Conservation (phyloP, 352 stramenopile genomes). For the Phytophthora hybrid region DNA sequence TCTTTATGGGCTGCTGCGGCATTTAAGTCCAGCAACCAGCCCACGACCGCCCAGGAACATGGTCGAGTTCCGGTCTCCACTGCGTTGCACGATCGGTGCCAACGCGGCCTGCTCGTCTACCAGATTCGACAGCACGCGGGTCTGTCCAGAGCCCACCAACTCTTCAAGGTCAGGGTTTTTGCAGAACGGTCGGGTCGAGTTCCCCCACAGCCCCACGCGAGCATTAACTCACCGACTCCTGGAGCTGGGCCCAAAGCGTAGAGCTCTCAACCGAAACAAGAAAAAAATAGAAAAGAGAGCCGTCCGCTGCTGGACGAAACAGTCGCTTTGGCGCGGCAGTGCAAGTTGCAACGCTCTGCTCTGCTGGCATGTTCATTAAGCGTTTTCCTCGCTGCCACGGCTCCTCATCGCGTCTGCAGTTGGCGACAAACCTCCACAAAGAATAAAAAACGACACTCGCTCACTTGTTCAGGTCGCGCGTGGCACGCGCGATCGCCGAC, state of each 20-base stretch:
- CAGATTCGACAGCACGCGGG: background rate
- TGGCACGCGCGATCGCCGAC: constrained; percentile 10
- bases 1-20: constrained; percentile 5
- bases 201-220: background rate
- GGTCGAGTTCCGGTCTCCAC: background rate
- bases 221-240: constrained; percentile 15
- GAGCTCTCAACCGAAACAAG: constrained; percentile 3
- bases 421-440: background rate
- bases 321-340: constrained; percentile 24
- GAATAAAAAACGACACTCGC: constrained; percentile 22
- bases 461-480: background rate
- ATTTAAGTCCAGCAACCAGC: constrained; percentile 29
- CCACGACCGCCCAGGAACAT: background rate
- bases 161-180: constrained; percentile 2
- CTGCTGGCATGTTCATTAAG: constrained; percentile 39
- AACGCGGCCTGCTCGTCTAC: background rate
- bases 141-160: constrained; percentile 1
- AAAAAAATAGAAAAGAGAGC: constrained; percentile 41
- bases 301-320: constrained; percentile 38
- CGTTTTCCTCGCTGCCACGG: constrained; percentile 32
- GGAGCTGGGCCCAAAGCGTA: background rate
- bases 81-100: constrained; percentile 12
- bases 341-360: constrained; percentile 23
- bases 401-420: constrained; percentile 28
- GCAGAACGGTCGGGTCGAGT: constrained; percentile 24